Percentiles rank a stretch among this genome's conserved stretches.
Evolutionary conservation across 306 rosid genomes (phyloP).

Genomic region (Vigna mungo): DNA sequence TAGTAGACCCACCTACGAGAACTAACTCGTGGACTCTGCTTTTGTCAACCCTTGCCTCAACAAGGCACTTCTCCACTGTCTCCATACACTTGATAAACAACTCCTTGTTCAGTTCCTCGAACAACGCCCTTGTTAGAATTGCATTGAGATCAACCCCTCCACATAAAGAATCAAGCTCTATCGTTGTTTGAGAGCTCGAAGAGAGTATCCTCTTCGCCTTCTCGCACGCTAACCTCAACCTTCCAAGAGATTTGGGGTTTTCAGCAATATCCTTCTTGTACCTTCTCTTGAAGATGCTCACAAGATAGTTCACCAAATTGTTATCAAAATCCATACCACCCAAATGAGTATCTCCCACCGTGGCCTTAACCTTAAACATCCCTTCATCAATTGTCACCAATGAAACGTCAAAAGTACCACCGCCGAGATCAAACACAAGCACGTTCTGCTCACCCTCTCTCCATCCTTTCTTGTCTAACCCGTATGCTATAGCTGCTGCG

Average conservation of each 20-base stretch:
- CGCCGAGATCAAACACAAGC: constrained; percentile 58
- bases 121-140: constrained; percentile 44
- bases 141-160: constrained; percentile 47
- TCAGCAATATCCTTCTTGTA: constrained; percentile 43
- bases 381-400: constrained; percentile 52
- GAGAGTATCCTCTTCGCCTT: constrained; percentile 56
- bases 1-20: constrained; percentile 57
- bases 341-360: constrained; percentile 48
- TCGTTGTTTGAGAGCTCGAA: constrained; percentile 38
- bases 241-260: constrained; percentile 40
- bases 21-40: constrained; percentile 49
- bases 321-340: constrained; percentile 55
- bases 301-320: constrained; percentile 44
- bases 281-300: constrained; percentile 35
- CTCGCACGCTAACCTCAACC: constrained; percentile 50
- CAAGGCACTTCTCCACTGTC: constrained; percentile 46
- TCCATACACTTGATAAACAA: constrained; percentile 52
- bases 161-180: constrained; percentile 48
- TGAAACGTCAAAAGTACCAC: constrained; percentile 58
- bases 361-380: constrained; percentile 53
- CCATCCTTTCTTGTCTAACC: constrained; percentile 47
- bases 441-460: constrained; percentile 51
- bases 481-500: constrained; percentile 58
- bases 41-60: constrained; percentile 44
- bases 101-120: constrained; percentile 52